Evolutionary conservation across 2,329 filamentous ascomycete species (phyloP).

Genomic region (Xylaria sp.): DNA sequence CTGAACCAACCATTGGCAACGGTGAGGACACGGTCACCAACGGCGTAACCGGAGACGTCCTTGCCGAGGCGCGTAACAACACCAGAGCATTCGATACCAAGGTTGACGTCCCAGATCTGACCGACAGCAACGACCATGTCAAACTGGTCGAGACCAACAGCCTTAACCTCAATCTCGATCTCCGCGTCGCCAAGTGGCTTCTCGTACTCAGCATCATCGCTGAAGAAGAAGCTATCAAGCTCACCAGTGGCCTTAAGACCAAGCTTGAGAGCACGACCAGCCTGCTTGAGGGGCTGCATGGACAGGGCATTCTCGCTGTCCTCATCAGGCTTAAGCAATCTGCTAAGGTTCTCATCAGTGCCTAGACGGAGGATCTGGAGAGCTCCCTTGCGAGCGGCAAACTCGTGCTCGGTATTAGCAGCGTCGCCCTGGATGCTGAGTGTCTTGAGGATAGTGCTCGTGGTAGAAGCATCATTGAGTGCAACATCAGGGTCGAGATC

Average conservation of each 20-base stretch:
- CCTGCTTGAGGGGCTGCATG: slow-evolving; percentile 44
- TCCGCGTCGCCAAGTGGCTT: slow-evolving; percentile 43
- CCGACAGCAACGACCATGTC: slow-evolving; percentile 47
- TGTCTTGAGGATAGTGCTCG: slow-evolving; percentile 50
- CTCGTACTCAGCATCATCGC: slow-evolving; percentile 41
- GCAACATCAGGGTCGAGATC: slow-evolving; percentile 56
- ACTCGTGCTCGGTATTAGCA: slow-evolving; percentile 44
- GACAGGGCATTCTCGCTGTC: slow-evolving; percentile 40
- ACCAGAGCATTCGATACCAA: slow-evolving; percentile 47
- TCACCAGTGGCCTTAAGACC: slow-evolving; percentile 45
- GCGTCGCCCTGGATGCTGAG: slow-evolving; percentile 44
- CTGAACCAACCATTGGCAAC: slow-evolving; percentile 45
- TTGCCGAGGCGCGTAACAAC: slow-evolving; percentile 44
- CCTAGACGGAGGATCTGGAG: slow-evolving; percentile 43
- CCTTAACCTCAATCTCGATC: slow-evolving; percentile 46
- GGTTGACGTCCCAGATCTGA: slow-evolving; percentile 47
- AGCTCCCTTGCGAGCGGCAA: slow-evolving; percentile 44
- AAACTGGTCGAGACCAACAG: slow-evolving; percentile 45
- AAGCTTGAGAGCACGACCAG: slow-evolving; percentile 44
- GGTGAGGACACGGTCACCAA: slow-evolving; percentile 45
- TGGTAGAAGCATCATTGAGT: slow-evolving; percentile 47
- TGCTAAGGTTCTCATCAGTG: slow-evolving; percentile 44
- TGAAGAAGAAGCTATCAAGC: slow-evolving; percentile 47
- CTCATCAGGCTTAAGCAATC: slow-evolving; percentile 43
- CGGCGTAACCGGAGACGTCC: slow-evolving; percentile 42